Evolutionary conservation across 225 moss, liverwort and hornwort species (phyloP).

Genomic region (Pseudisothecium myosuroides): DNA sequence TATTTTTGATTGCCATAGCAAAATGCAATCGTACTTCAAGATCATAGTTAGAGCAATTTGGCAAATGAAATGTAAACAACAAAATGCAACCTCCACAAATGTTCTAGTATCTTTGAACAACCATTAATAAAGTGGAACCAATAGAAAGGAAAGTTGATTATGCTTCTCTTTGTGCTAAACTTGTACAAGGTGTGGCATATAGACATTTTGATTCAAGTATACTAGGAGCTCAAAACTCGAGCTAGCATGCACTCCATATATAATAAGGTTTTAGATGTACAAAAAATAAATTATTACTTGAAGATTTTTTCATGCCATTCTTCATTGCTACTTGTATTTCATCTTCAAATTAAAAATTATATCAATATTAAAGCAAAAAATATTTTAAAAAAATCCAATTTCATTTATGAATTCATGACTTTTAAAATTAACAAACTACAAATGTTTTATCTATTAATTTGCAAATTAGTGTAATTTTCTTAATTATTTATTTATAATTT

Average conservation of each 20-base stretch:
- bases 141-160: neutral
- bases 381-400: neutral
- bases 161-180: rapidly evolving
- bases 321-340: neutral
- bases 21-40: neutral
- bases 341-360: neutral
- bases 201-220: neutral
- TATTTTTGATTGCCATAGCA: rapidly evolving
- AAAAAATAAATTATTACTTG: neutral
- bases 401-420: neutral
- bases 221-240: neutral
- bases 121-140: neutral
- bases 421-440: too few relatives aligned
- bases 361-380: too few relatives aligned
- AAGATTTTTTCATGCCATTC: neutral
- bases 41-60: neutral
- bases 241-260: neutral
- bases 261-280: neutral
- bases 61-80: too few relatives aligned
- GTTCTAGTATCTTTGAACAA: rapidly evolving
- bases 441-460: neutral
- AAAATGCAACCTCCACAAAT: too few relatives aligned
- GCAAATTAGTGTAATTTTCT: neutral
- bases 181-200: neutral
- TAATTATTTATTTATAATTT: too few relatives aligned